phyloP scores from a whole-genome alignment of 2,329 filamentous ascomycete genomes.

The Byssochlamys sp. region DNA sequence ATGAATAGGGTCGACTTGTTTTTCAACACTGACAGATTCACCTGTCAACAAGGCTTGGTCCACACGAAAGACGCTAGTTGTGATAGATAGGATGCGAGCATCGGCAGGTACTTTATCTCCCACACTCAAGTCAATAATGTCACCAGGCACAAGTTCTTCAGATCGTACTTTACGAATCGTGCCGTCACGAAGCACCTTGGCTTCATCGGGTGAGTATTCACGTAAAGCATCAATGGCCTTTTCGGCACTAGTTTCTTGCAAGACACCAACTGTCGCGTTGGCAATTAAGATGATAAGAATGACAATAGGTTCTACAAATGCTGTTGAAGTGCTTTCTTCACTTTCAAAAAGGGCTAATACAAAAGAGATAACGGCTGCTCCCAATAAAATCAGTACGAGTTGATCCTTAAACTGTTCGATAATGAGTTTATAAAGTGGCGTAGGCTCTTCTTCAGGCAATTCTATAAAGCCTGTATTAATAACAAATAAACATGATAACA shows the following conservation, averaged over 20 bases:
- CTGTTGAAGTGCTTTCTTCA: too few relatives aligned
- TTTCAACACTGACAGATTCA: constrained; percentile 92
- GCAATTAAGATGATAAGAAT: constrained; percentile 94
- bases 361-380: too few relatives aligned
- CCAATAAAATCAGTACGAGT: too few relatives aligned
- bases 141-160: constrained; percentile 92
- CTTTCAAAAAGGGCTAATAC: too few relatives aligned
- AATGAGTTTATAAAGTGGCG: too few relatives aligned
- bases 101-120: constrained; percentile 92
- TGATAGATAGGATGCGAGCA: constrained; percentile 77
- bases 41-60: constrained; percentile 96
- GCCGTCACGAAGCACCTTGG: constrained; percentile 82
- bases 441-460: too few relatives aligned
- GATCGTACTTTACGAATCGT: constrained; percentile 75
- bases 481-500: too few relatives aligned
- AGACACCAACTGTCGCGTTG: constrained; percentile 93
- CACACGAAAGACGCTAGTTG: constrained; percentile 93
- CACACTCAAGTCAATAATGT: constrained; percentile 77
- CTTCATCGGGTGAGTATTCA: constrained; percentile 97
- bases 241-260: constrained; percentile 95
- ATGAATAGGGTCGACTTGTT: constrained; percentile 59
- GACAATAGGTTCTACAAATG: too few relatives aligned
- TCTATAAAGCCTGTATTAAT: too few relatives aligned
- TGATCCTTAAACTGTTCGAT: too few relatives aligned
- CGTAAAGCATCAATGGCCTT: constrained; percentile 96